Conservation (phyloP, 176 grass and related monocot genomes). For the Poa annua region DNA sequence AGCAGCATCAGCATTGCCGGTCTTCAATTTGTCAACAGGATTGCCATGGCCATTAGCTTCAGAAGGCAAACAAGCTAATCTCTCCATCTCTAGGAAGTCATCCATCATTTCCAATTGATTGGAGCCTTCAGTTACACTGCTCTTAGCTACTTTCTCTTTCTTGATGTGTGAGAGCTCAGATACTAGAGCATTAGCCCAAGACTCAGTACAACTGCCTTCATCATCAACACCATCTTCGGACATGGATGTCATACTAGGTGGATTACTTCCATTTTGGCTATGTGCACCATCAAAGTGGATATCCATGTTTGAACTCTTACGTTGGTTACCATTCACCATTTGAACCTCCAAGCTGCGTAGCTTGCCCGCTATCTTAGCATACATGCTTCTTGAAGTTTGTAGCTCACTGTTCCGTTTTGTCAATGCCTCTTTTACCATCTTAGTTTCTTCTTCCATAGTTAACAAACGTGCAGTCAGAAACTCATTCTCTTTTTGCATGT, state of each 20-base stretch:
- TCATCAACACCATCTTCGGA: slow-evolving; percentile 98
- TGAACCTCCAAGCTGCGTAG: slow-evolving; percentile 86
- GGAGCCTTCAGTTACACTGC: slow-evolving; percentile 59
- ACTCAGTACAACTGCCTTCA: slow-evolving; percentile 83
- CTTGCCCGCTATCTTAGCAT: slow-evolving; percentile 80
- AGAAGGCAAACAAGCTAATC: slow-evolving; percentile 70
- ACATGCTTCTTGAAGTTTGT: slow-evolving; percentile 87
- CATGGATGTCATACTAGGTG: slow-evolving; percentile 95
- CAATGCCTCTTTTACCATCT: slow-evolving; percentile 95
- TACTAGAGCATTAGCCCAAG: slow-evolving; percentile 81
- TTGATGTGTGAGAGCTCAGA: slow-evolving; percentile 89
- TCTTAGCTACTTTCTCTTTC: slow-evolving; percentile 75
- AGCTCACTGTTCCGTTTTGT: slow-evolving; percentile 90
- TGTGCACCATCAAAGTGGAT: slow-evolving; percentile 67
- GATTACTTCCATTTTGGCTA: slow-evolving; percentile 88
- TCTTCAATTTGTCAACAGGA: slow-evolving; percentile 62
- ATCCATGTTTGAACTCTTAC: slow-evolving; percentile 66
- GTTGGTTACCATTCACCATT: slow-evolving; percentile 66
- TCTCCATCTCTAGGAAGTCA: slow-evolving; percentile 99
- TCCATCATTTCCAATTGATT: slow-evolving; percentile 92
- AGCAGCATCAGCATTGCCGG: slow-evolving; percentile 55
- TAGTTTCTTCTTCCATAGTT: slow-evolving; percentile 95
- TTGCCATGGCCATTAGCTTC: slow-evolving; percentile 58
- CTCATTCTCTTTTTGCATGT: slow-evolving; percentile 93
- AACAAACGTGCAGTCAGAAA: slow-evolving; percentile 89